Base-by-base conservation (phyloP, 2,329 filamentous ascomycete species). In the Ascochyta clinopodiicola region DNA sequence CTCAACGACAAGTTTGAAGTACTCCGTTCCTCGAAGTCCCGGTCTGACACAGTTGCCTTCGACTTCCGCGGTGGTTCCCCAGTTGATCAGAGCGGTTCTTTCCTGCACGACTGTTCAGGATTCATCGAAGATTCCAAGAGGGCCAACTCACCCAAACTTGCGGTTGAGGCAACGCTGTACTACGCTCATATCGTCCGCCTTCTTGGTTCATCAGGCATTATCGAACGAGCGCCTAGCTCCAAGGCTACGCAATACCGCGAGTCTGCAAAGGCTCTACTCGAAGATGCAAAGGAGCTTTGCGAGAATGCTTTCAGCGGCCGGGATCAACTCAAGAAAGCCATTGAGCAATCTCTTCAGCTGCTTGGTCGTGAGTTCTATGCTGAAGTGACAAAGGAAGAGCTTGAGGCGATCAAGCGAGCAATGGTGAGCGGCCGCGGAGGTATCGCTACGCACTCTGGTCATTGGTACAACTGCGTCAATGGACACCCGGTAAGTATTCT, bases 401-500 rank as follows among this genome's bases (percentile, higher is more conserved):
- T 81, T 7, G 67, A 66, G 0, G 74, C 77, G 2, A 79, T 84
- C 55, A 80, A 81, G 40, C 47, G 59, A 1, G 80, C 81, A 1
- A 84, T 84, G 80, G 71, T 79, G 4, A 73, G 61, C 1, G 81
- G 81, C 7, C 59, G 67, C 0, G 32, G 54, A 1, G 79, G 78
- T 0, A 78, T 80, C 17, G 67, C 71, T 0, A 77, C 74, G 0
- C 73, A 79, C 40, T 75, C 75, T 0, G 86, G 86, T 0, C 84
- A 87, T 59, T 88, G 86, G 86, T 88, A 88, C 68, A 78, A 73
- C 0, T 88, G 84, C 58, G 70, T 60, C 22, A 85, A 86, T 53
- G 80, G 81, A 2, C 84, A 88, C 65, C 81, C 83, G 2, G 76
- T 77, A 68, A 54, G 65, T 44, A 10, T 10, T 8, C 4, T 4